Percentiles rank a stretch among this genome's conserved stretches.
Conservation (phyloP, 768 basidiomycete species). For the Lyophyllum shimeji region DNA sequence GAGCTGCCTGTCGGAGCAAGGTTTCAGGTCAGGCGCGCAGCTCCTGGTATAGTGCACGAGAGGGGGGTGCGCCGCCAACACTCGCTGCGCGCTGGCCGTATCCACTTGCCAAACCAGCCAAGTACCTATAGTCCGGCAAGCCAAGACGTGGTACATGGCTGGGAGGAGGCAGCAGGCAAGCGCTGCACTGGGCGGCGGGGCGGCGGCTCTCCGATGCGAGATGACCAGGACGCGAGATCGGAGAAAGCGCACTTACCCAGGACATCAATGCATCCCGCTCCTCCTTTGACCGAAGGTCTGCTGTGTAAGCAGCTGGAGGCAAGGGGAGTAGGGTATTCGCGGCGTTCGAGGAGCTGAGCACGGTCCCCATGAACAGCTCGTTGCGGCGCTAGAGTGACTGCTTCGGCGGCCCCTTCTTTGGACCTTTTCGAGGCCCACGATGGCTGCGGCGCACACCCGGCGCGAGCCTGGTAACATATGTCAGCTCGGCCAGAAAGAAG, state of each 20-base stretch:
- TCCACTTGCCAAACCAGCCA: too few relatives aligned
- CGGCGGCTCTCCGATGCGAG: too few relatives aligned
- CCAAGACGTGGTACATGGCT: too few relatives aligned
- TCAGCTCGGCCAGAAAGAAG: neutral
- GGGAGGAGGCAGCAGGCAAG: too few relatives aligned
- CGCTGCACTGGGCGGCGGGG: too few relatives aligned
- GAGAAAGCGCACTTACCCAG: neutral
- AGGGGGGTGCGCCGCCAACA: too few relatives aligned
- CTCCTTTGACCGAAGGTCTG: neutral
- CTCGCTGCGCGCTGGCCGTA: too few relatives aligned
- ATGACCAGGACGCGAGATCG: too few relatives aligned
- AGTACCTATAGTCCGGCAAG: too few relatives aligned
- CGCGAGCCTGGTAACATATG: neutral
- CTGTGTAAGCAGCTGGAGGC: neutral
- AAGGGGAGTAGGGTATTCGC: neutral
- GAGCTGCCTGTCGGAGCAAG: too few relatives aligned
- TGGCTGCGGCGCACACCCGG: slow-evolving; percentile 3
- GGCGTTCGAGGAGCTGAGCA: neutral
- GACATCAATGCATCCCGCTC: neutral
- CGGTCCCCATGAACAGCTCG: neutral
- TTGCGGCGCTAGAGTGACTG: slow-evolving; percentile 1
- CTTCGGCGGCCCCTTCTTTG: neutral
- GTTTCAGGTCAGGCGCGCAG: too few relatives aligned
- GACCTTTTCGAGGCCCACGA: slow-evolving; percentile 1
- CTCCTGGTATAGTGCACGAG: too few relatives aligned